Conservation (phyloP, 352 stramenopile genomes). For the Phytophthora lateralis region DNA sequence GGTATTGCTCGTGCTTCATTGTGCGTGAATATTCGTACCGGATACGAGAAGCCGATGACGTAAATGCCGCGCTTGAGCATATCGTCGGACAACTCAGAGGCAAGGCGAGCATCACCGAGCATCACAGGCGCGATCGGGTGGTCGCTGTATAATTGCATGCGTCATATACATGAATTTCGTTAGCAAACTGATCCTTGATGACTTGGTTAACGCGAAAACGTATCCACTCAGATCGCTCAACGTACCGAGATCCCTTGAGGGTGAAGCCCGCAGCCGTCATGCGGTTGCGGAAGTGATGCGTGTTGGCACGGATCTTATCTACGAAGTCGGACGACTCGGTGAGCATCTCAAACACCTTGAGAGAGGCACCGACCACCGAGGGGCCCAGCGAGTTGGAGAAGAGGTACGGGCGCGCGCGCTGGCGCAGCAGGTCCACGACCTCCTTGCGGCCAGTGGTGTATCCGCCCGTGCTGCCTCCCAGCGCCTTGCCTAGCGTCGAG, state of each 20-base stretch:
- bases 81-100: slow-evolving; percentile 89
- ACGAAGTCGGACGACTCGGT: slow-evolving; percentile 84
- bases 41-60: slow-evolving; percentile 95
- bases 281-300: slow-evolving; percentile 91
- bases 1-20: neutral
- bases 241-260: slow-evolving; percentile 81
- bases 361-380: slow-evolving; percentile 92
- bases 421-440: slow-evolving; percentile 91
- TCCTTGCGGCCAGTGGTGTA: slow-evolving; percentile 92
- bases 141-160: slow-evolving; percentile 48
- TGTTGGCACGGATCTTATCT: slow-evolving; percentile 90
- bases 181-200: slow-evolving; percentile 1
- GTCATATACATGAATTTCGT: slow-evolving; percentile 11
- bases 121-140: slow-evolving; percentile 93
- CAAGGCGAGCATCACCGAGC: slow-evolving; percentile 91
- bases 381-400: slow-evolving; percentile 95
- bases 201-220: neutral
- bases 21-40: slow-evolving; percentile 53
- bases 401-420: slow-evolving; percentile 92
- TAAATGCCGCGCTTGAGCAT: slow-evolving; percentile 95
- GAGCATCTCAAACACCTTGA: slow-evolving; percentile 95
- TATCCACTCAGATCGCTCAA: neutral
- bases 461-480: slow-evolving; percentile 92
- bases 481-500: slow-evolving; percentile 94
- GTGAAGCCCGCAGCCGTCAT: slow-evolving; percentile 92